These are phyloP conservation scores for Phytophthora sp. DNA, from an alignment of 352 stramenopile genomes.

Conservation along the genomic window DNA sequence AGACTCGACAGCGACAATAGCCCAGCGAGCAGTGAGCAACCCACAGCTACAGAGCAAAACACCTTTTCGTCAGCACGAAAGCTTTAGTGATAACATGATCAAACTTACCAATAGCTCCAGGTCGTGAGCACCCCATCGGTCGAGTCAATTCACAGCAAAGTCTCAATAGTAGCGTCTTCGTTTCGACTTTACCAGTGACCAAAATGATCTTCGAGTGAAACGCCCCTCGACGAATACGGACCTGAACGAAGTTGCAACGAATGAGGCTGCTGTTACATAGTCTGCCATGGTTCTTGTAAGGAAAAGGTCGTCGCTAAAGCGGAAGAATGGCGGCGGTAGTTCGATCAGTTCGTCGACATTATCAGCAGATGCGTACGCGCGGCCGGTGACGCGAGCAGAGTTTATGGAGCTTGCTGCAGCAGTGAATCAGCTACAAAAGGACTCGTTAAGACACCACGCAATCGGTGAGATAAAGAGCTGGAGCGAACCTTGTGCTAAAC, in stretches of 20 bases:
- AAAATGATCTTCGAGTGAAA: too few species aligned
- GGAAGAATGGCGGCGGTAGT: conserved; percentile 16
- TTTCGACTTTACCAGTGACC: too few species aligned
- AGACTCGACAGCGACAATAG: conserved; percentile 46
- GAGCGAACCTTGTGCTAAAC: background rate
- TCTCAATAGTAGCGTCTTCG: too few species aligned
- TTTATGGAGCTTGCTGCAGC: conserved; percentile 61
- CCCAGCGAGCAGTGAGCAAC: conserved; percentile 39
- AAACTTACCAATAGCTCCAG: conserved; percentile 47
- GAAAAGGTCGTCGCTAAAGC: conserved; percentile 26
- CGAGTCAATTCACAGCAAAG: too few species aligned
- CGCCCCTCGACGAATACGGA: conserved; percentile 18
- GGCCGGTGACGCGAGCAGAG: conserved; percentile 57
- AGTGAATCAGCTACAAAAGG: conserved; percentile 58
- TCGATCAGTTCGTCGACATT: conserved; percentile 29
- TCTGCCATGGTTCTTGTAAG: conserved; percentile 23
- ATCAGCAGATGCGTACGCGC: conserved; percentile 45
- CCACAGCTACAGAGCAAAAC: conserved; percentile 43
- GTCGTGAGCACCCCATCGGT: conserved; percentile 66
- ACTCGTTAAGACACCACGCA: conserved; percentile 44
- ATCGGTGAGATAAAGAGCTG: conserved; percentile 34
- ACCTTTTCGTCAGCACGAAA: too few species aligned
- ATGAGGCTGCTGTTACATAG: conserved; percentile 10
- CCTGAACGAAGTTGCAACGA: conserved; percentile 10
- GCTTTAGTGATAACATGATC: background rate